phyloP scores from a whole-genome alignment of 1,284 basidiomycete species.

The Pholiota adiposa region DNA sequence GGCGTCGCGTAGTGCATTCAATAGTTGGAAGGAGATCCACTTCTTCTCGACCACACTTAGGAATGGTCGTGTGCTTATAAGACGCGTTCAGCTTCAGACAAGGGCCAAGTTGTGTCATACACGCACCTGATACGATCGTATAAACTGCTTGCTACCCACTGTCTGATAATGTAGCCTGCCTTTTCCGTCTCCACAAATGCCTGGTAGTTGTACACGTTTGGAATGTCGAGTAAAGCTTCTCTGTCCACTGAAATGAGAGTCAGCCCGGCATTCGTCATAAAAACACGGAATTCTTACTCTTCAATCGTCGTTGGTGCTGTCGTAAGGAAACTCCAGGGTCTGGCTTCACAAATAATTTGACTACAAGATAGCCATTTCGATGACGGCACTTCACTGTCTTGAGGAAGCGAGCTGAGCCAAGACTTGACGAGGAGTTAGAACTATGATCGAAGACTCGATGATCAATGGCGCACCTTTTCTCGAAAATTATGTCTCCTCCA shows the following conservation, averaged over 20 bases:
- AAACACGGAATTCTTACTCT: slow-evolving; percentile 41
- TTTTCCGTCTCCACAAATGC: slow-evolving; percentile 94
- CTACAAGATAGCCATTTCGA: slow-evolving; percentile 47
- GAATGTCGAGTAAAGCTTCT: slow-evolving; percentile 83
- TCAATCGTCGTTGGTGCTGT: slow-evolving; percentile 70
- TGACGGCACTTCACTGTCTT: slow-evolving; percentile 81
- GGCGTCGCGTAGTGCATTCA: slow-evolving; percentile 85
- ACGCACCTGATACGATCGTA: slow-evolving; percentile 97
- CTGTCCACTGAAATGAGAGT: slow-evolving; percentile 68
- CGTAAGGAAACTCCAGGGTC: slow-evolving; percentile 74
- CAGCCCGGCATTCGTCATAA: background rate
- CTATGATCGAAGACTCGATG: background rate
- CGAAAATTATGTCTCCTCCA: slow-evolving; percentile 85
- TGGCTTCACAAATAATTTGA: slow-evolving; percentile 86
- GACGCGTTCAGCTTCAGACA: background rate
- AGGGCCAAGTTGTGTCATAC: slow-evolving; percentile 26
- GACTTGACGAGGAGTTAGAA: slow-evolving; percentile 42
- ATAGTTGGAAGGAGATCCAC: slow-evolving; percentile 96
- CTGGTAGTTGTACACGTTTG: slow-evolving; percentile 91
- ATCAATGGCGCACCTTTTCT: slow-evolving; percentile 72
- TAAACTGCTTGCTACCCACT: slow-evolving; percentile 94
- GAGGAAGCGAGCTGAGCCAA: slow-evolving; percentile 93
- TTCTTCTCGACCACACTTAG: slow-evolving; percentile 92
- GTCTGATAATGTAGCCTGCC: slow-evolving; percentile 93
- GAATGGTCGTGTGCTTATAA: slow-evolving; percentile 89